Percentiles rank a stretch among this genome's conserved stretches.
Conservation (phyloP, 192 early-diverging fungal species). For the Coemansia sp. region DNA sequence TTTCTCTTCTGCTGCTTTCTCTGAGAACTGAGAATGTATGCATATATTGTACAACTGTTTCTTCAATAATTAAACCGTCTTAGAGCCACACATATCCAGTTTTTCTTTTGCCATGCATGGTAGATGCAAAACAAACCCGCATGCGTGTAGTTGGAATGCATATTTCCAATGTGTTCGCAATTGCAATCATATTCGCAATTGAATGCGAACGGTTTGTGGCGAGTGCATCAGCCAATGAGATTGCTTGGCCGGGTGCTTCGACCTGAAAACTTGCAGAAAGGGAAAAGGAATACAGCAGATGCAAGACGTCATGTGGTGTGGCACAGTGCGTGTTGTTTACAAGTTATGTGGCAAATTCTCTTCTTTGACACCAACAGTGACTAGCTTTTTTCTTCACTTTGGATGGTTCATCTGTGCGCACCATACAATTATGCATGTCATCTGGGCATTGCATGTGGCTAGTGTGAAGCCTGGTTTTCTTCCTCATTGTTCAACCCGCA, state of each 20-base stretch:
- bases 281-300: conserved; percentile 1
- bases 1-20: not conserved
- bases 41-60: not conserved
- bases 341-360: not conserved
- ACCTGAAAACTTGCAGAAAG: not conserved
- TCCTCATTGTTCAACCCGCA: not conserved
- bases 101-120: conserved; percentile 2
- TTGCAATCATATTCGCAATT: conserved; percentile 9
- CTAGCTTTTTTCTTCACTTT: not conserved
- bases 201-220: conserved; percentile 11
- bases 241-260: not conserved
- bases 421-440: not conserved
- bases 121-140: not conserved
- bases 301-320: conserved; percentile 26
- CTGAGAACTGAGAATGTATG: not conserved
- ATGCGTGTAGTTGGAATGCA: conserved; percentile 7
- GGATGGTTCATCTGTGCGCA: not conserved
- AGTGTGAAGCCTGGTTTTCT: not conserved
- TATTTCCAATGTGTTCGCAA: conserved; percentile 8
- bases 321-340: conserved; percentile 14
- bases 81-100: conserved; percentile 1
- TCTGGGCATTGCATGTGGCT: not conserved
- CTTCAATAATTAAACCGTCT: not conserved
- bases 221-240: conserved; percentile 9
- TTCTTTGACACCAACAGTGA: not conserved